phyloP scores from a whole-genome alignment of 2,329 filamentous ascomycete species.

The Stagonosporopsis cucurbitacearum region DNA sequence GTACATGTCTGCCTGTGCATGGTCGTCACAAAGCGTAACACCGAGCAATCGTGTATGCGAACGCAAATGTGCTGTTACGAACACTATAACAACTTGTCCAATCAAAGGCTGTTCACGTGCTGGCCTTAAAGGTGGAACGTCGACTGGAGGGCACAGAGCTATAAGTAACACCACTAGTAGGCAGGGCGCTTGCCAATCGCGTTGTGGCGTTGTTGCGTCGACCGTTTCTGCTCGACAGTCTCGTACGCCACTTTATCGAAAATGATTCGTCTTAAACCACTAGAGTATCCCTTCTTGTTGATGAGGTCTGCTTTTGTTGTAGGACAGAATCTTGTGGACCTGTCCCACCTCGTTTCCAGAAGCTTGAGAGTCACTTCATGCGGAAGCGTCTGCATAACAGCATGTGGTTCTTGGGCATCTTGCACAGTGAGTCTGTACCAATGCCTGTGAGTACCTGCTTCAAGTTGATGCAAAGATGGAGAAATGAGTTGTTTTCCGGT shows the following conservation, averaged over 20 bases:
- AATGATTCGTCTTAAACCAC: conserved; percentile 6
- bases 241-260: conserved; percentile 21
- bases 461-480: not conserved
- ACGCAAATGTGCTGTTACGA: not conserved
- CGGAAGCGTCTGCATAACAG: not conserved
- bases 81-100: conserved; percentile 1
- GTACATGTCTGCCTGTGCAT: not conserved
- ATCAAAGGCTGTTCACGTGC: conserved; percentile 1
- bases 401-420: conserved; percentile 1
- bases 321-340: conserved; percentile 10
- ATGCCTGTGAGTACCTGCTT: not conserved
- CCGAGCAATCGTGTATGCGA: not conserved
- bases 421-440: not conserved
- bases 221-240: conserved; percentile 7
- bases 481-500: not conserved
- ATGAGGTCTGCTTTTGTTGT: not conserved
- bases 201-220: conserved; percentile 20
- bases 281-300: conserved; percentile 1
- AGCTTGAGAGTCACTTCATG: conserved; percentile 2
- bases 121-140: conserved; percentile 6
- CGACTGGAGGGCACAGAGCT: conserved; percentile 8
- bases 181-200: conserved; percentile 15
- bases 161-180: conserved; percentile 5
- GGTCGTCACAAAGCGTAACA: conserved; percentile 5
- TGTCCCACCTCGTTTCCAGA: conserved; percentile 8